Evolutionary conservation across 139 green algal genomes (phyloP), one percentile per base, ranked within the genome.

Genomic region (Tetradesmus obliquus): DNA sequence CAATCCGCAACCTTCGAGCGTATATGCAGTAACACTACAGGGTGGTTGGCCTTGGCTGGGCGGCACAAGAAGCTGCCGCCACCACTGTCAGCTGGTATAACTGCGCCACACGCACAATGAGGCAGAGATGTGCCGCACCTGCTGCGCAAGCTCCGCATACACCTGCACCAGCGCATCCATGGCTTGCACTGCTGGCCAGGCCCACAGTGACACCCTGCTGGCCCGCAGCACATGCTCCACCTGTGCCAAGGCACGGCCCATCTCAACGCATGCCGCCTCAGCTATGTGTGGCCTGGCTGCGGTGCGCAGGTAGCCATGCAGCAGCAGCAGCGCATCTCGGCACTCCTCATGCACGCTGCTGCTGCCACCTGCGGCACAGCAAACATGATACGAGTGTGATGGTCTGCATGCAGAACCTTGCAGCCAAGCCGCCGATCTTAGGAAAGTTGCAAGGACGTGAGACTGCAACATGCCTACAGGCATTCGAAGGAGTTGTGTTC

Each of bases 131-230:
- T 45, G 32, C 32, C 58, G 3, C 60, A 88, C 84, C 84, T 88
- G 55, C 24, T 55, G n/a, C 7, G 84, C 57, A 51, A 90, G 22
- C 87, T 76, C 72, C 32, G 9, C 13, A 24, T 87, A 86, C 88
- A 91, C n/a, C 55, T 91, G 88, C 55, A 91, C 88, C 32, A 87
- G 55, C 51, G 88, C 88, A 71, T 91, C 88, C 88, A 91, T 91
- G 57, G 71, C 62, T 22, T 51, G 55, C 88, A 87, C 88, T n/a
- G 88, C 88, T 8, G 24, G 55, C 88, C 88, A 79, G 8, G 74
- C 17, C 88, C 88, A 91, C 10, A 81, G 88, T 7, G 8, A 51
- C 32, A 91, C 79, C 17, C 88, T 4, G 76, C 24, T 86, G n/a
- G 8, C 69, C 17, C 88, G 76, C 45, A 91, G 76, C 79, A 91